These are phyloP conservation scores for Lepidium didymum DNA, from an alignment of 345 rosid genomes.

Conservation along the genomic window DNA sequence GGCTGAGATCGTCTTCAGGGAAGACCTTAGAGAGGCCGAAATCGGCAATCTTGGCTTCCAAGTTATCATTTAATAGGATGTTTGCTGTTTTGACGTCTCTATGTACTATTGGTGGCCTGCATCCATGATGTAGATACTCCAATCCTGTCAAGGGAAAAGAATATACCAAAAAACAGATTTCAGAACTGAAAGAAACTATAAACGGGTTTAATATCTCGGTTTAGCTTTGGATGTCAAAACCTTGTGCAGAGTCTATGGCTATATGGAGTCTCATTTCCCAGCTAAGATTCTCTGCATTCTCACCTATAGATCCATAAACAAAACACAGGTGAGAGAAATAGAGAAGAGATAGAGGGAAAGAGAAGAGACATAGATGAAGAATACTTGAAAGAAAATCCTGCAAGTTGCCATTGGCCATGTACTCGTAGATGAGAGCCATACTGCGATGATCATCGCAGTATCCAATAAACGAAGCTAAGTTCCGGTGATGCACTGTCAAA, in stretches of 20 bases:
- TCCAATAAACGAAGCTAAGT: conserved; percentile 41
- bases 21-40: conserved; percentile 39
- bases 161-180: background rate
- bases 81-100: conserved; percentile 35
- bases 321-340: background rate
- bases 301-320: conserved; percentile 14
- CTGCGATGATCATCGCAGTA: conserved; percentile 39
- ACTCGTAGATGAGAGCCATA: conserved; percentile 44
- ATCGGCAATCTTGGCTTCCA: conserved; percentile 47
- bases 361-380: background rate
- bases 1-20: conserved; percentile 31
- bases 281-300: conserved; percentile 24
- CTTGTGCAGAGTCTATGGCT: conserved; percentile 57
- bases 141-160: background rate
- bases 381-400: conserved; percentile 34
- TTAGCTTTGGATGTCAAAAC: conserved; percentile 13
- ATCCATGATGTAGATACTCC: conserved; percentile 34
- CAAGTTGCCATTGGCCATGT: conserved; percentile 48
- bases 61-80: conserved; percentile 29
- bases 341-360: too few relatives aligned
- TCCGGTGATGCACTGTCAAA: conserved; percentile 45
- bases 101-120: conserved; percentile 33
- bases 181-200: background rate
- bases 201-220: background rate
- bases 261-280: conserved; percentile 56